Base-by-base conservation (phyloP, 1,284 basidiomycete genomes). In the Malassezia caprae region DNA sequence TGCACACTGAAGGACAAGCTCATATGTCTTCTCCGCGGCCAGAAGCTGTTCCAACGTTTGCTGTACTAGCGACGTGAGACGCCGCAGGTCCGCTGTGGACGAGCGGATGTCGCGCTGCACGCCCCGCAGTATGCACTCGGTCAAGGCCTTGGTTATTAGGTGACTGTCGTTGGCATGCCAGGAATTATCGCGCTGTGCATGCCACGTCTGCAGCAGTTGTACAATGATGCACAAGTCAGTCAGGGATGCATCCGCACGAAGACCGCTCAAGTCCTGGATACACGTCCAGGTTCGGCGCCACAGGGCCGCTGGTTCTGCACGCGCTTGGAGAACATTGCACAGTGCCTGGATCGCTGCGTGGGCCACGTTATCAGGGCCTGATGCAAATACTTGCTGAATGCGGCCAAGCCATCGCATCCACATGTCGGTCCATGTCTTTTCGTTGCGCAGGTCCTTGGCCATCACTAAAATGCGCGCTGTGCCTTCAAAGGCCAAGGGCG, bases 401-500 rank as follows among this genome's bases (percentile, higher is more conserved):
- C 44, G 53, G 0, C 21, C 13, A 6, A 60, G 35, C n/a, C 48
- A 48, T 21, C 39, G 39, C 13, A 35, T 24, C 50, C 50, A 53
- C 17, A 60, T 53, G 8, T 30, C 6, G 3, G 42, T 8, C 30
- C 46, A 48, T n/a, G 42, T 42, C 10, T 37, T 21, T 11, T 35
- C 43, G 46, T 49, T 26, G 30, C 79, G 79, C 70, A 91, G 81
- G 70, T 88, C 86, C 8, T 81, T 77, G 0, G 80, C 76, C 76
- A 90, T 91, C 43, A 87, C 83, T 69, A 94, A 83, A 51, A 96
- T 84, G 0, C 83, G 82, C 0, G 89, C 89, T 19, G 89, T 81
- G 1, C 87, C 90, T 39, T 86, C 82, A 48, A 96, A 75, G 0
- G 89, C 89, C 15, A 96, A 80, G 23, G 55, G 27, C 39, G 52